A percentile compares a stretch with the other conserved stretches of the same genome.
Conservation (phyloP, 192 early-diverging fungal genomes). For the Linnemannia elongata region DNA sequence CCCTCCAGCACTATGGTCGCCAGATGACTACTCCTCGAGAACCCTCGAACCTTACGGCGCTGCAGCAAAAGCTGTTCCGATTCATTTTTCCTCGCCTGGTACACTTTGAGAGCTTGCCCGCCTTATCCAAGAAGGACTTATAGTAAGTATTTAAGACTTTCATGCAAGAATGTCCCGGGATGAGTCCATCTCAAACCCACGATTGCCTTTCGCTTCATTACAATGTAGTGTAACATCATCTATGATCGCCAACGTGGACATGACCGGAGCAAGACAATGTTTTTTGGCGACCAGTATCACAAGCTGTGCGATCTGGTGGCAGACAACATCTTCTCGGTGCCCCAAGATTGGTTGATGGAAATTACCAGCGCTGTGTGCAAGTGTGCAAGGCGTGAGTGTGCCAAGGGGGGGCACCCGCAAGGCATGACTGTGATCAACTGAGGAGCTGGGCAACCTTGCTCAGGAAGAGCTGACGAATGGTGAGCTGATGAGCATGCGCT, state of each 20-base stretch:
- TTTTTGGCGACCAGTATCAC: neutral
- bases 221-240: neutral
- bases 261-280: neutral
- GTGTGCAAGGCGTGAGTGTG: neutral
- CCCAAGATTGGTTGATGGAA: neutral
- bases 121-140: neutral
- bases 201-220: neutral
- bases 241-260: neutral
- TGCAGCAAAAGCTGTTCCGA: neutral
- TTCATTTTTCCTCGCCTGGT: neutral
- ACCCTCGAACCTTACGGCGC: neutral
- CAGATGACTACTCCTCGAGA: neutral
- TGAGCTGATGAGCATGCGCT: neutral
- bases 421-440: neutral
- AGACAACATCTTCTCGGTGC: neutral
- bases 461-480: neutral
- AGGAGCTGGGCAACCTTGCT: constrained; percentile 7
- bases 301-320: neutral
- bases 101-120: neutral
- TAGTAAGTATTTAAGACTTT: neutral
- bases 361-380: neutral
- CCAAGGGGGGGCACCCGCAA: neutral
- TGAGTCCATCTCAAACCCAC: neutral
- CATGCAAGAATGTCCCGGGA: neutral
- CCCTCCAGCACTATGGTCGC: neutral